Percentiles rank a stretch among this genome's conserved stretches.
Conservation (phyloP, 306 rosid species). For the Pterocarpus macrocarpus region DNA sequence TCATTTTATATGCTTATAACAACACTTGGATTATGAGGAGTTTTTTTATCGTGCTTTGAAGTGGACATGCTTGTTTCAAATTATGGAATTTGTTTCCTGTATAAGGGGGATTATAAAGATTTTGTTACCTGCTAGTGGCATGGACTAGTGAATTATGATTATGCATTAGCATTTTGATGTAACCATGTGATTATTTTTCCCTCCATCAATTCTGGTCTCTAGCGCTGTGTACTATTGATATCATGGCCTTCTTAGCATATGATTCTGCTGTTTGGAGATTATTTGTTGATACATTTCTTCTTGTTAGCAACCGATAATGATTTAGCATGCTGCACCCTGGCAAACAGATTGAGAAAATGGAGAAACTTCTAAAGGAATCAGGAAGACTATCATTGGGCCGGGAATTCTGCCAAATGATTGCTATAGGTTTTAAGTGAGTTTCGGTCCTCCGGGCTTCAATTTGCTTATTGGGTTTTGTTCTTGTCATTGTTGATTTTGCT, state of each 20-base stretch:
- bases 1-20: not conserved
- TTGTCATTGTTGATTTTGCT: constrained; percentile 16
- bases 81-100: too few species aligned
- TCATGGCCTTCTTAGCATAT: not conserved
- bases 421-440: constrained; percentile 71
- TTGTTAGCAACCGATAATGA: not conserved
- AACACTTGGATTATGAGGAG: too few species aligned
- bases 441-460: constrained; percentile 5
- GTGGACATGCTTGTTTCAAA: too few species aligned
- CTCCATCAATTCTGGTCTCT: not conserved
- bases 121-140: not conserved
- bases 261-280: not conserved
- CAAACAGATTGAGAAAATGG: constrained; percentile 72
- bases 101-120: too few species aligned
- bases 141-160: not conserved
- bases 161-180: too few species aligned
- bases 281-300: not conserved
- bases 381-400: constrained; percentile 51
- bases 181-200: not conserved
- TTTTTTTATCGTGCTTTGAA: too few species aligned
- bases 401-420: constrained; percentile 62
- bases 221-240: not conserved
- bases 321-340: not conserved
- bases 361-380: constrained; percentile 57
- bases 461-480: constrained; percentile 19